phyloP scores from a whole-genome alignment of 23 red algal species.

The Gracilaria vermiculophylla region DNA sequence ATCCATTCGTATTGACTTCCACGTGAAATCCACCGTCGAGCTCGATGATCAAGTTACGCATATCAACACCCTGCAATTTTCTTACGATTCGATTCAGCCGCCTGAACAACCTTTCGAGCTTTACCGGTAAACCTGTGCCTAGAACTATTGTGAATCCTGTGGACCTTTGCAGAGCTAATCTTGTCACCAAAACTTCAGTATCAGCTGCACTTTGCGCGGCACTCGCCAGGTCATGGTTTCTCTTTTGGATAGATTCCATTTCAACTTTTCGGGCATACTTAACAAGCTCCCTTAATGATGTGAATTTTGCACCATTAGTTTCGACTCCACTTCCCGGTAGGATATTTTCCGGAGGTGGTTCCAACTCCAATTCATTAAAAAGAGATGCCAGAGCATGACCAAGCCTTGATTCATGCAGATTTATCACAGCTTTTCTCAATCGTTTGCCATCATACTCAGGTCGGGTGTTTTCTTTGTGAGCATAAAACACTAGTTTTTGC shows the following conservation, averaged over 20 bases:
- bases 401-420: conserved; percentile 39
- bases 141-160: conserved; percentile 17
- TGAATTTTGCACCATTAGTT: neutral
- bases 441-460: neutral
- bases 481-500: conserved; percentile 40
- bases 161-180: conserved; percentile 21
- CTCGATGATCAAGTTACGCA: conserved; percentile 21
- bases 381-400: conserved; percentile 15
- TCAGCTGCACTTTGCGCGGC: neutral
- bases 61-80: neutral
- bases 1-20: conserved; percentile 26
- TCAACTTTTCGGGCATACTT: conserved; percentile 23
- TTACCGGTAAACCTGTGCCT: conserved; percentile 25
- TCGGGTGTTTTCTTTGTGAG: neutral
- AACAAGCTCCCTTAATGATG: conserved; percentile 26
- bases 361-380: conserved; percentile 24
- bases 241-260: neutral
- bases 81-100: conserved; percentile 6
- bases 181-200: conserved; percentile 13
- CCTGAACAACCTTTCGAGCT: conserved; percentile 14
- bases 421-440: conserved; percentile 31
- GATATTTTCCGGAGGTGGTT: conserved; percentile 13
- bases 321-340: neutral
- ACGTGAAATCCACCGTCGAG: conserved; percentile 46
- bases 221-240: neutral